Conservation (phyloP, 2,329 filamentous ascomycete genomes). For the Microdochium paspali region DNA sequence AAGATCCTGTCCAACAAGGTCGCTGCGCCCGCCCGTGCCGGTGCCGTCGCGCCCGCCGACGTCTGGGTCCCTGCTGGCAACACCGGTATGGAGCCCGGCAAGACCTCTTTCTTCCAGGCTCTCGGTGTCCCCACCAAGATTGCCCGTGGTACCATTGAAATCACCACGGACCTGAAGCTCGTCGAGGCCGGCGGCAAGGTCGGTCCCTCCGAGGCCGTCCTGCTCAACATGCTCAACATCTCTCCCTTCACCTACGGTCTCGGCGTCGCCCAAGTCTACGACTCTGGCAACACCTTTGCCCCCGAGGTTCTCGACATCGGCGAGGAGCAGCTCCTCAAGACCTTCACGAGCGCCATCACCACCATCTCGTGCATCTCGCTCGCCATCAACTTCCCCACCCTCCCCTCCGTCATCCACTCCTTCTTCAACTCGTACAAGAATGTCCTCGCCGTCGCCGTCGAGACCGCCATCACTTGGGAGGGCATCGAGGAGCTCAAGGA, state of each 20-base stretch:
- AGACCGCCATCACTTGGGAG: slow-evolving; percentile 88
- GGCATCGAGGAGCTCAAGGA: slow-evolving; percentile 98
- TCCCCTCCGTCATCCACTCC: slow-evolving; percentile 94
- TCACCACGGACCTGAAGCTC: slow-evolving; percentile 95
- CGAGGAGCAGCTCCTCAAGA: slow-evolving; percentile 85
- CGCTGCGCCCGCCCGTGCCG: slow-evolving; percentile 93
- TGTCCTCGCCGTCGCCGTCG: slow-evolving; percentile 75
- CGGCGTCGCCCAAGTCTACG: slow-evolving; percentile 93
- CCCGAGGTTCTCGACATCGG: slow-evolving; percentile 82
- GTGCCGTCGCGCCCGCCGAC: slow-evolving; percentile 87
- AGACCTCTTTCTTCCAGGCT: slow-evolving; percentile 99
- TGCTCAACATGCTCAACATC: slow-evolving; percentile 99
- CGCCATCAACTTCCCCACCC: slow-evolving; percentile 87
- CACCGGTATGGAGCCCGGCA: slow-evolving; percentile 99
- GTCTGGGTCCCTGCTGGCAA: slow-evolving; percentile 96
- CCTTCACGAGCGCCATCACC: slow-evolving; percentile 71
- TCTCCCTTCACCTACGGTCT: slow-evolving; percentile 99
- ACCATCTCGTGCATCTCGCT: slow-evolving; percentile 88
- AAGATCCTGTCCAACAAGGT: slow-evolving; percentile 97
- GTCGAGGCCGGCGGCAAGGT: slow-evolving; percentile 89
- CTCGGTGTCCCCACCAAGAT: slow-evolving; percentile 99
- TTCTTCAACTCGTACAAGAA: slow-evolving; percentile 99
- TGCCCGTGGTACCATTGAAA: slow-evolving; percentile 99
- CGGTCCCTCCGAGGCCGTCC: slow-evolving; percentile 95
- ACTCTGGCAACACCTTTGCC: slow-evolving; percentile 89